Conservation (phyloP, 208 protist species). For the Trypanosoma scelopori region DNA sequence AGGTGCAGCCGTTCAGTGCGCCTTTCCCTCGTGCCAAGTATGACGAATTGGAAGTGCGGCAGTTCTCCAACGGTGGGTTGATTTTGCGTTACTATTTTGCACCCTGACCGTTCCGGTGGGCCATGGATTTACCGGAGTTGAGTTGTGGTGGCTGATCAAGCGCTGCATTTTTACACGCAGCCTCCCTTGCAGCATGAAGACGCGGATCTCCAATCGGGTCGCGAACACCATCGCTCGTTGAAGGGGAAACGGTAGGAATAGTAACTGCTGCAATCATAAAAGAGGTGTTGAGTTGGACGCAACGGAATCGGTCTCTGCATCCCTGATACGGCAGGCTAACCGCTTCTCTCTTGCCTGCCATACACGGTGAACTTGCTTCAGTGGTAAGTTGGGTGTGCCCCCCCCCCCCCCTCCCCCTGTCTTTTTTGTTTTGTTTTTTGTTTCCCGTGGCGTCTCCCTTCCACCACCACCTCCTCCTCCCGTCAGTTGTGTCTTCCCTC, state of each 20-base stretch:
- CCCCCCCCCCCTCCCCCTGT: no score
- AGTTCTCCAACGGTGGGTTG: constrained; percentile 17
- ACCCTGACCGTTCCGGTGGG: not conserved
- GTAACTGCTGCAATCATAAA: no score
- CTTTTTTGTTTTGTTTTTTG: not conserved
- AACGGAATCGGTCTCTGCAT: not conserved
- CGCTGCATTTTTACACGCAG: constrained; percentile 3
- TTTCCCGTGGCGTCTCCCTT: no score
- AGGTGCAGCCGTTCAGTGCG: constrained; percentile 16
- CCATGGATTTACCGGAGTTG: not conserved
- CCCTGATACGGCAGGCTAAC: constrained; percentile 3
- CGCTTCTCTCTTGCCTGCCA: constrained; percentile 4
- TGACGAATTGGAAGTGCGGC: constrained; percentile 14
- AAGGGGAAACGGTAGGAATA: not conserved
- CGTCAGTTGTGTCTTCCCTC: not conserved
- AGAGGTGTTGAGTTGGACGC: not conserved
- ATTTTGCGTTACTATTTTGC: constrained; percentile 2
- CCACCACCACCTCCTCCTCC: not conserved
- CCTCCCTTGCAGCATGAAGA: constrained; percentile 1
- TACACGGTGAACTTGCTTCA: constrained; percentile 3
- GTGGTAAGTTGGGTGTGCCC: constrained; percentile 12
- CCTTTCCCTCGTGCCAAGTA: constrained; percentile 20
- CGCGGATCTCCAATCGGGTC: constrained; percentile 1
- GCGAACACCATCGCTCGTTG: constrained; percentile 10
- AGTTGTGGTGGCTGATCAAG: constrained; percentile 1